Conservation (phyloP, 2,329 filamentous ascomycete genomes). For the Fusarium miscanthi region DNA sequence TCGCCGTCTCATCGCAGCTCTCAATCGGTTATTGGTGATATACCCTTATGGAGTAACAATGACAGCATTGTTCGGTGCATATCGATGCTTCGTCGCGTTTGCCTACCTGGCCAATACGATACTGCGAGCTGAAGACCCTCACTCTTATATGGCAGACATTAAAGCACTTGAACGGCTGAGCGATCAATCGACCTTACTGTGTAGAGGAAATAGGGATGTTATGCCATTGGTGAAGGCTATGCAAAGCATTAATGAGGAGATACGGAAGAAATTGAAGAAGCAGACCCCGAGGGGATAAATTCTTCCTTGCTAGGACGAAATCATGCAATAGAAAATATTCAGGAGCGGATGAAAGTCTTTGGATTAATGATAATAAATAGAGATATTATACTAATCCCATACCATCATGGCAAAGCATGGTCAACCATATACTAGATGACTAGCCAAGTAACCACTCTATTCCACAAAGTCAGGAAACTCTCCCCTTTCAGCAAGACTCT, state of each 20-base stretch:
- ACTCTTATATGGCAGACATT: slow-evolving; percentile 31
- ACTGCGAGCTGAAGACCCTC: slow-evolving; percentile 31
- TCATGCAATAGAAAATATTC: not conserved
- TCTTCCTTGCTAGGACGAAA: not conserved
- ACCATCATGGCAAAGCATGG: not conserved
- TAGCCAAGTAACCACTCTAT: not conserved
- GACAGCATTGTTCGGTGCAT: slow-evolving; percentile 43
- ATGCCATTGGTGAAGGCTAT: slow-evolving; percentile 44
- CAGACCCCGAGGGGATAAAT: not conserved
- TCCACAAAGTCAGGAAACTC: not conserved
- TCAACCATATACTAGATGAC: not conserved
- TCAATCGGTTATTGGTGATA: slow-evolving; percentile 33
- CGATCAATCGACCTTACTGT: slow-evolving; percentile 27
- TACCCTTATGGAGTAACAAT: slow-evolving; percentile 43
- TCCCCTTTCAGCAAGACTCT: slow-evolving; percentile 3
- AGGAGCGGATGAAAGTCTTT: not conserved
- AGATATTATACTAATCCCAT: not conserved
- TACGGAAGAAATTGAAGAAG: slow-evolving; percentile 26
- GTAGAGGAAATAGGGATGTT: slow-evolving; percentile 42
- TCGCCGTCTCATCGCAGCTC: slow-evolving; percentile 35
- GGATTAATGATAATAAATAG: not conserved
- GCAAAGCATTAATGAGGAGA: slow-evolving; percentile 41
- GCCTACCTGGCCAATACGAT: slow-evolving; percentile 44
- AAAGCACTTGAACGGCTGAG: slow-evolving; percentile 35
- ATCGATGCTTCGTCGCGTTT: slow-evolving; percentile 45